Evolutionary conservation across 2,329 filamentous ascomycete genomes (phyloP), one percentile per base, ranked within the genome.

Genomic region (Colletotrichum acutatum): DNA sequence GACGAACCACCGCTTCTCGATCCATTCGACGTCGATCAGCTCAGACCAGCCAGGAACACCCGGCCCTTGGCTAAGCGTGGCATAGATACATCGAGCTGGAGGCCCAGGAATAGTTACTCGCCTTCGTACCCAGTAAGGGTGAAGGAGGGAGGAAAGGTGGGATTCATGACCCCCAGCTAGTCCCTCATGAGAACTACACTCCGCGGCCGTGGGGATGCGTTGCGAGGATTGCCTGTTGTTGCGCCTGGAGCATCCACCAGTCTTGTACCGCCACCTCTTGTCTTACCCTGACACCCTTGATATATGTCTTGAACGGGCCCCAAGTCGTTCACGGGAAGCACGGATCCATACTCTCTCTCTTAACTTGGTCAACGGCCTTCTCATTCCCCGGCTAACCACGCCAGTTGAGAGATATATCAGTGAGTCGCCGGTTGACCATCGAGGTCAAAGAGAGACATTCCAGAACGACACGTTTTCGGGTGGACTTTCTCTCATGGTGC

Each of bases 201-300:
- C 49, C 46, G 49, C 24, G 52, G 49, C 54, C 58, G 60, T 52
- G 54, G 57, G 63, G 67, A 69, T 61, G 46, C 46, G 24, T 56
- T 32, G 63, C 65, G 56, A 66, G 30, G 24, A 42, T 59, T 59
- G 54, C 32, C 22, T 54, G 53, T 42, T 54, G 56, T 65, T 42
- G 60, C 66, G 70, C 71, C 71, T 24, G 59, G 59, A 65, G 66
- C 60, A 56, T 66, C 54, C 49, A 56, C 54, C 34, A 37, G 66
- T 57, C 53, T 34, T 49, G 28, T 66, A 65, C 60, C 66, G 71
- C 71, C 71, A 70, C 26, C 32, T 64, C 46, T 57, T 72, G 66
- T 72, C 71, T 72, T 65, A 72, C 71, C 56, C 59, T 61, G 56
- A 49, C 54, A 72, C 68, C 60, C 66, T 66, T 65, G 66, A 61